These are phyloP conservation scores for Linnemannia elongata DNA, from an alignment of 192 early-diverging fungal genomes.

Conservation along the genomic window DNA sequence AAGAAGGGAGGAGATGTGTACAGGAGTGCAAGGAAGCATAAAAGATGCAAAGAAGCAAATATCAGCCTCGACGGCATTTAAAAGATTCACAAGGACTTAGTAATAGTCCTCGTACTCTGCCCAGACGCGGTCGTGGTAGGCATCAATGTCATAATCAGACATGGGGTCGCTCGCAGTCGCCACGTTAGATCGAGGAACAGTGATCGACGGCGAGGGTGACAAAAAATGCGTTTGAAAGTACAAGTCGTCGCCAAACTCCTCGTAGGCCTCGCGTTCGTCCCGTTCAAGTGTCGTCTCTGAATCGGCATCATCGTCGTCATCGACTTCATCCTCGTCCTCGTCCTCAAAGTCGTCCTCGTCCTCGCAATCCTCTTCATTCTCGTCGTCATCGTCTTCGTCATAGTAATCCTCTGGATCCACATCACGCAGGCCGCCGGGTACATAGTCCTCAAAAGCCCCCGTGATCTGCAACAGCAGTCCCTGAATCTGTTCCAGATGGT, in stretches of 20 bases:
- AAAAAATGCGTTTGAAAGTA: background rate
- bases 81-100: background rate
- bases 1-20: background rate
- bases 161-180: background rate
- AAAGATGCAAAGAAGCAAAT: background rate
- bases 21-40: background rate
- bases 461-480: background rate
- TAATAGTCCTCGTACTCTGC: background rate
- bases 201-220: background rate
- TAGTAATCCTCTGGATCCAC: constrained; percentile 17
- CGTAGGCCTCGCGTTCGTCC: constrained; percentile 19
- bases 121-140: background rate
- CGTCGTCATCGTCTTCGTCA: background rate
- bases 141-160: background rate
- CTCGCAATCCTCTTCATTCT: constrained; percentile 17
- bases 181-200: background rate
- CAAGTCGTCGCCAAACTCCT: constrained; percentile 2
- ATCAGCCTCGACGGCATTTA: background rate
- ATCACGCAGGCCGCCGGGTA: background rate
- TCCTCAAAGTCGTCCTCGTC: constrained; percentile 23
- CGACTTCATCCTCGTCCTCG: background rate
- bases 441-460: background rate
- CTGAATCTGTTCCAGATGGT: background rate
- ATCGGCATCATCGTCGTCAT: constrained; percentile 3
- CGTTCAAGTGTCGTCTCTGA: background rate